Evolutionary conservation across 2,329 filamentous ascomycete species (phyloP), one percentile per base, ranked within the genome.

Genomic region (Byssochlamys sp.): DNA sequence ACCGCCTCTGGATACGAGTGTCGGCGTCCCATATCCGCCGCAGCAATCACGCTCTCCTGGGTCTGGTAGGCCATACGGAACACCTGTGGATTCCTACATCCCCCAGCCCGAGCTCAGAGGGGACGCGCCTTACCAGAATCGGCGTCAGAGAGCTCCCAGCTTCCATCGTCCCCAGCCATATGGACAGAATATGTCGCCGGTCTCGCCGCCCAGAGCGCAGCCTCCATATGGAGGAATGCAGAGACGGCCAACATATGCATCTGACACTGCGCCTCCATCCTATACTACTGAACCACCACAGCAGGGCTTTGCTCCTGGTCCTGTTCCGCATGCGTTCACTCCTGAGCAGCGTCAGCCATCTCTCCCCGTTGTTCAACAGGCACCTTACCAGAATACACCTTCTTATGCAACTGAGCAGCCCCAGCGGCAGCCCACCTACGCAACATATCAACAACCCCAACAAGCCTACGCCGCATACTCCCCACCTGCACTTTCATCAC

Each of bases 231-330:
- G 39, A 19, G 24, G 9, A 48, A 54, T 31, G 50, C 50, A n/a
- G 33, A 53, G 58, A 55, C 31, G 56, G 52, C 12, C 55, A 55
- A 33, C 53, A 67, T 31, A 68, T 67, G 19, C 59, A 69, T 25
- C 66, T 61, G 55, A 50, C 9, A 12, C 50, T 14, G 26, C 14
- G 4, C 14, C n/a, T 58, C 45, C 56, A 55, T 27, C 55, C 4
- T 45, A 45, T 45, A 45, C 39, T 14, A 45, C 39, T 19, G 39
- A 45, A 3, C 39, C n/a, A 19, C 39, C 39, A 45, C 39, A 45
- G 39, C 39, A 45, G 39, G 19, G 19, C 14, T 45, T 45, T 45
- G 39, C 14, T 45, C 12, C n/a, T 45, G 19, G 39, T 14, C 39
- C 39, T 9, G 39, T 45, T 19, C 39, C 19, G 5, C 39, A n/a